phyloP scores from a whole-genome alignment of 805 yeast genomes.

The Nakazawaea anatomiae region DNA sequence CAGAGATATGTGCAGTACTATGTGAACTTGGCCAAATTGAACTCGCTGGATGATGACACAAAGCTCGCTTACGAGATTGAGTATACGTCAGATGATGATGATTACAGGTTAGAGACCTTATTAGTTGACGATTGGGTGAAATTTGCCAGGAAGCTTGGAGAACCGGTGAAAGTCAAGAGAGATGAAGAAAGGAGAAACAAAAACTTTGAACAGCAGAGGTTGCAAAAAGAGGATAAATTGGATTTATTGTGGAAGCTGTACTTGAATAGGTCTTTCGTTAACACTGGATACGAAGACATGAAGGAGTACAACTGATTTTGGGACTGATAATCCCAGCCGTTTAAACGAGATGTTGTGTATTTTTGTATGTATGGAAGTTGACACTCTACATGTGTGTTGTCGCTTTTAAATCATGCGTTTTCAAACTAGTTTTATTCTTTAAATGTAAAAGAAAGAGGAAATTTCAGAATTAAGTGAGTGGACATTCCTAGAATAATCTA shows the following conservation, averaged over 20 bases:
- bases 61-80: slow-evolving; percentile 57
- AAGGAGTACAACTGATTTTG: slow-evolving; percentile 16
- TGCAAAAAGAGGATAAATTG: slow-evolving; percentile 15
- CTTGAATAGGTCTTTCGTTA: slow-evolving; percentile 54
- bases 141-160: slow-evolving; percentile 48
- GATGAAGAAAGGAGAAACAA: neutral
- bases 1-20: slow-evolving; percentile 67
- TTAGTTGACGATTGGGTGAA: slow-evolving; percentile 59
- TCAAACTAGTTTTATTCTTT: too few species aligned
- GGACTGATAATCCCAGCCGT: too few species aligned
- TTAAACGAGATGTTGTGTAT: too few species aligned
- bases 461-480: neutral
- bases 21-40: slow-evolving; percentile 43
- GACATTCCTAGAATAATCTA: neutral
- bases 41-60: slow-evolving; percentile 31
- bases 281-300: slow-evolving; percentile 56
- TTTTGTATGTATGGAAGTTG: too few species aligned
- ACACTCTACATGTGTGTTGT: too few species aligned
- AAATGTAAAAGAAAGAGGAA: neutral
- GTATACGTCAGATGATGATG: slow-evolving; percentile 59
- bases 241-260: slow-evolving; percentile 52
- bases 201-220: slow-evolving; percentile 8
- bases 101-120: slow-evolving; percentile 47
- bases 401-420: too few species aligned
- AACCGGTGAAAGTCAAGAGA: slow-evolving; percentile 23